A percentile compares a stretch with the other conserved stretches of the same genome.
Evolutionary conservation across 176 grass and related monocot genomes (phyloP).

Genomic region (Leersia perrieri): DNA sequence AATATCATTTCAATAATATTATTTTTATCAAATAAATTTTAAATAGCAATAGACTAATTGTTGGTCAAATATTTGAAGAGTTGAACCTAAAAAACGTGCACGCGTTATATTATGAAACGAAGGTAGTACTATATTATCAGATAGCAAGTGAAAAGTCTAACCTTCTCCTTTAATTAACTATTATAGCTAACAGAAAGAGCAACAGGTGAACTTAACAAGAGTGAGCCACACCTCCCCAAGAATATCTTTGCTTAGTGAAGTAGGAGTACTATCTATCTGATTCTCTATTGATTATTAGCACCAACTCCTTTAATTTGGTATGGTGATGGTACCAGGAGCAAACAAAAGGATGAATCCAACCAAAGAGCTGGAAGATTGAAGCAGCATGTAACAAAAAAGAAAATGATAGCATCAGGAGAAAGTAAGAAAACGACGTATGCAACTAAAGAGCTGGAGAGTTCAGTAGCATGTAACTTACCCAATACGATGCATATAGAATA

Average conservation of each 20-base stretch:
- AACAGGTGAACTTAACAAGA: conserved; percentile 24
- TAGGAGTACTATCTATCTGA: neutral
- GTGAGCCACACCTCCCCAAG: neutral
- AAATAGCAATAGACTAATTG: too few relatives aligned
- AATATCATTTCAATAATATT: too few relatives aligned
- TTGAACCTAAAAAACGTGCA: too few relatives aligned
- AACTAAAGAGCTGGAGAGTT: neutral
- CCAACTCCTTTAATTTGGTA: neutral
- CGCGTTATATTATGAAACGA: too few relatives aligned
- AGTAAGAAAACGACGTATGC: neutral
- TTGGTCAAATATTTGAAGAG: too few relatives aligned
- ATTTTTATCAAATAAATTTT: too few relatives aligned
- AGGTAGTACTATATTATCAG: neutral
- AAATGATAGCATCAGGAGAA: neutral
- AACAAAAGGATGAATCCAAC: neutral
- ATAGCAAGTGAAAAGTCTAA: conserved; percentile 26
- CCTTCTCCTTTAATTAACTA: neutral
- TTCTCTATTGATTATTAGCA: neutral
- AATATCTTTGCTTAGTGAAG: neutral
- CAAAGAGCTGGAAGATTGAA: neutral
- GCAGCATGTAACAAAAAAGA: neutral
- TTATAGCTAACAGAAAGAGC: neutral
- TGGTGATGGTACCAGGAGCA: conserved; percentile 25
- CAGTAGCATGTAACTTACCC: too few relatives aligned
- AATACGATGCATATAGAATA: too few relatives aligned